A percentile compares a stretch with the other conserved stretches of the same genome.
These are phyloP conservation scores for Francoa sonchifolia DNA, from an alignment of 441 rosid genomes.

Conservation along the genomic window DNA sequence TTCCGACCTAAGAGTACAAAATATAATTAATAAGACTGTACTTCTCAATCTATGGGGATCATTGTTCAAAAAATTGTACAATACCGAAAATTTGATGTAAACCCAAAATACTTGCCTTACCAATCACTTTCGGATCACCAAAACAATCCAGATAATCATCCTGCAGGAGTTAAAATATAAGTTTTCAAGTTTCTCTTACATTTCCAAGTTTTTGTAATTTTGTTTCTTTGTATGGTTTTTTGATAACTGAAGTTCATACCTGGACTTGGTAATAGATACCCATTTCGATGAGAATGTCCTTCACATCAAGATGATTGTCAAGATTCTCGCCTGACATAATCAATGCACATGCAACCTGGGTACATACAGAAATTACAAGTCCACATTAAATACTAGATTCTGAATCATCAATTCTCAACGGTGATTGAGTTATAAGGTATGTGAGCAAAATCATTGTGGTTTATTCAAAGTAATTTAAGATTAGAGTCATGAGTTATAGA, in stretches of 20 bases:
- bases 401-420: too few relatives aligned
- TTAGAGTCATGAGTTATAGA: neutral
- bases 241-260: conserved; percentile 33
- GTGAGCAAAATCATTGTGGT: too few relatives aligned
- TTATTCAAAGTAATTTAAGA: neutral
- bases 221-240: neutral
- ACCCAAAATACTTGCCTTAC: conserved; percentile 48
- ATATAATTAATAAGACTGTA: neutral
- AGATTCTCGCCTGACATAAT: conserved; percentile 68
- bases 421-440: too few relatives aligned
- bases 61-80: neutral
- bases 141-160: conserved; percentile 88
- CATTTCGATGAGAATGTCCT: conserved; percentile 71
- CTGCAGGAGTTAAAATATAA: conserved; percentile 28
- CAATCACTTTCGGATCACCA: conserved; percentile 63
- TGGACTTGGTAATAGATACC: conserved; percentile 80
- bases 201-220: neutral
- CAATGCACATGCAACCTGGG: conserved; percentile 73
- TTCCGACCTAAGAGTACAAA: conserved; percentile 47
- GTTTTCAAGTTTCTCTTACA: neutral
- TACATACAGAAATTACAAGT: neutral
- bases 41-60: neutral
- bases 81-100: neutral
- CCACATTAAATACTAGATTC: too few relatives aligned
- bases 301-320: conserved; percentile 56